Evolutionary conservation across 108 stramenopile species (phyloP), one percentile per base, ranked within the genome.

Genomic region (Skeletonema costatum): DNA sequence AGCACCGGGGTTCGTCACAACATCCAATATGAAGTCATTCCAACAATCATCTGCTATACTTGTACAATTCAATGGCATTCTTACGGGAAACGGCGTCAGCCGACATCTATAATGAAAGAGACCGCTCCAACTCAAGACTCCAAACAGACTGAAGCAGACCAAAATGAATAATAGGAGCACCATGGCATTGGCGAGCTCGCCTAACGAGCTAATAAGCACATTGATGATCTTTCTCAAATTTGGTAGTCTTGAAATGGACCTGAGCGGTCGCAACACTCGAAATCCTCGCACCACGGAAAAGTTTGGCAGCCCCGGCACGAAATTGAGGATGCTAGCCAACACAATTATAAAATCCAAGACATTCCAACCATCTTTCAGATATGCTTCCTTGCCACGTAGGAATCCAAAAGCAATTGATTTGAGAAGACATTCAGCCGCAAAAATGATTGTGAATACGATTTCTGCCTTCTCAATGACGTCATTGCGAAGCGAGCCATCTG

Each of bases 321-420:
- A 66, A 16, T 75, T 70, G 31, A 91, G 11, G 3, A 87, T 66
- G 21, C 81, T 78, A 5, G 86, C 70, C 6, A 89, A 39, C 16
- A 93, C 92, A 32, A 90, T 88, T 39, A 72, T 51, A 13, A 86
- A 77, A 25, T 79, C 81, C n/a, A 87, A 60, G 32, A 88, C 66
- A 71, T 94, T 92, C 93, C 91, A 94, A 35, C 75, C 60, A 69
- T 78, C 71, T 30, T 88, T 53, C 17, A 94, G 44, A 80, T 94
- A 94, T 1, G 72, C 56, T 10, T 64, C 29, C 25, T 70, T 56
- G 36, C 79, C 78, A 16, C 60, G 38, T 5, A 71, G 51, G 70
- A 85, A 64, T 21, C 92, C 92, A 51, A 74, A 63, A 29, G 88
- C 90, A n/a, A 89, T 60, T 11, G 87, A 74, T 64, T 93, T 93